phyloP scores from a whole-genome alignment of 352 stramenopile genomes.

The Blastocystis sp. region DNA sequence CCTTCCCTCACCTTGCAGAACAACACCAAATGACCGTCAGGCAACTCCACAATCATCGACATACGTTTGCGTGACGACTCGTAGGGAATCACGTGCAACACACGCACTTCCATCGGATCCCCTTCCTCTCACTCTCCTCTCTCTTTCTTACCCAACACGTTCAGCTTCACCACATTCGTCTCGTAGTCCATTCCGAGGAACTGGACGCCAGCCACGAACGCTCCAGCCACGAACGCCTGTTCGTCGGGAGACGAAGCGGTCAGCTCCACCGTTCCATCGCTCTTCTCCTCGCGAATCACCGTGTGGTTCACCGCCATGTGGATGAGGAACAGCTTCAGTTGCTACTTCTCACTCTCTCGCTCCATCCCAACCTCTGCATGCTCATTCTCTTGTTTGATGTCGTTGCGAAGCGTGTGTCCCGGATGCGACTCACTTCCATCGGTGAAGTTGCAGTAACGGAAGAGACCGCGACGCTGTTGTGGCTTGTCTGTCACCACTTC shows the following conservation, averaged over 20 bases:
- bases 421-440: conserved; percentile 60
- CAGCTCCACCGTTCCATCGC: conserved; percentile 71
- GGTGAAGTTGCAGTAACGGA: background rate
- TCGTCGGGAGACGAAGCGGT: conserved; percentile 81
- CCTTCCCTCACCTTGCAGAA: conserved; percentile 58
- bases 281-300: conserved; percentile 84
- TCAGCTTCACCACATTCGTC: conserved; percentile 60
- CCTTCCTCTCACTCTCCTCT: background rate
- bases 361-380: conserved; percentile 66
- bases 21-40: conserved; percentile 56
- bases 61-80: conserved; percentile 82
- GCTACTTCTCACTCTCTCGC: background rate
- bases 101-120: conserved; percentile 59
- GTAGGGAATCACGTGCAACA: conserved; percentile 79
- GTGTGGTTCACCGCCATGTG: conserved; percentile 82
- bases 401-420: conserved; percentile 65
- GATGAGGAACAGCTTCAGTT: conserved; percentile 66
- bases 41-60: conserved; percentile 73
- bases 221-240: conserved; percentile 78
- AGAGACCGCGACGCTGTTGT: background rate
- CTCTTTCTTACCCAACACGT: background rate
- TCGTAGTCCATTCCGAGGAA: conserved; percentile 66
- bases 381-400: conserved; percentile 64
- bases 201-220: conserved; percentile 70
- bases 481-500: background rate